Base-by-base conservation (phyloP, 139 green algal species). In the Asterochloris sp. region DNA sequence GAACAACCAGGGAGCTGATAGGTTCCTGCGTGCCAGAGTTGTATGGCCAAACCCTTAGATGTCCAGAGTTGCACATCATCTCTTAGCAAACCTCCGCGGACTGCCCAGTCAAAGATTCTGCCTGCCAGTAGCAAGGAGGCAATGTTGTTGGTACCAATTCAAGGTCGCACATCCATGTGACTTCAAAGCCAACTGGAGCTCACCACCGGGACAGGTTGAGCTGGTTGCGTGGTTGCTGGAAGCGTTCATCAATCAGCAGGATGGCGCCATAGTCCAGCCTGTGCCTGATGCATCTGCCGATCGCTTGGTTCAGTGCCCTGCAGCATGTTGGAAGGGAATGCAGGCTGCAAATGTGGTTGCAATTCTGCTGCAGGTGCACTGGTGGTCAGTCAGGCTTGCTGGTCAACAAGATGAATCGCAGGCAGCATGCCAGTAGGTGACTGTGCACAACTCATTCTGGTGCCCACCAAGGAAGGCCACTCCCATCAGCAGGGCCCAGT, bases 241-340 rank as follows among this genome's bases (percentile, higher is more conserved):
- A 98, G 27, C 95, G 92, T n/a, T 91, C 85, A 88, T 98, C 96
- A 66, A 99, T 82, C 67, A 99, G 91, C n/a, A 99, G 81, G 83
- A 99, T 94, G 60, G 93, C 94, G 13, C 96, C 96, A 76, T 93
- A 99, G 89, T 99, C 96, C 47, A 90, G 81, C 14, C 85, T 88
- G 89, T 99, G 96, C 8, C 96, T 89, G 73, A 99, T 98, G 91
- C 96, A 99, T 15, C 96, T 90, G 9, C 95, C 95, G 27, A 98
- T 74, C 1, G 93, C 94, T 90, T 98, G 92, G 27, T 88, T 88
- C 17, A 88, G 78, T 10, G 80, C 81, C 84, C 84, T 88, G 71
- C 63, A 81, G 38, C 12, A 71, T 12, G 4, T 21, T 10, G 2
- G 10, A 10, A 24, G 19, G 38, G 38, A 2, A 54, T 54, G 4